phyloP scores from a whole-genome alignment of 495 filamentous ascomycete species.

The Annulohypoxylon moriforme region DNA sequence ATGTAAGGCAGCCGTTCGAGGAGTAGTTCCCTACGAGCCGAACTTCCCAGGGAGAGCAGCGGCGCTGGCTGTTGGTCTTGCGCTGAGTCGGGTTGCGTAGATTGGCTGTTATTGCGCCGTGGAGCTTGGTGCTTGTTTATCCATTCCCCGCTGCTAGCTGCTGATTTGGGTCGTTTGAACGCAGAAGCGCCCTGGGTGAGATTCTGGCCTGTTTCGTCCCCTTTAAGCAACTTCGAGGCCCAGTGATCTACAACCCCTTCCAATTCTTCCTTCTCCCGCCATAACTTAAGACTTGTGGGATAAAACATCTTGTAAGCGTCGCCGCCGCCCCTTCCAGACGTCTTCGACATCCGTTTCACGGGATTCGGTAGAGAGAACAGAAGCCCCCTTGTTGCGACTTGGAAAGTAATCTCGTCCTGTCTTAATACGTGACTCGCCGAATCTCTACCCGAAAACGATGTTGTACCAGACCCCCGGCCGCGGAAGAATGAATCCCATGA shows the following conservation, averaged over 20 bases:
- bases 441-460: conserved; percentile 55
- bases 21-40: conserved; percentile 77
- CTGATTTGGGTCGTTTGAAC: conserved; percentile 52
- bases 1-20: conserved; percentile 89
- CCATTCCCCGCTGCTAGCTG: conserved; percentile 51
- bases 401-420: conserved; percentile 92
- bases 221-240: conserved; percentile 65
- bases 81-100: conserved; percentile 24
- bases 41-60: conserved; percentile 64
- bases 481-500: conserved; percentile 67
- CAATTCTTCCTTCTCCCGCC: conserved; percentile 81
- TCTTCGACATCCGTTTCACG: conserved; percentile 72
- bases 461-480: conserved; percentile 55
- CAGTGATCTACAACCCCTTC: conserved; percentile 76
- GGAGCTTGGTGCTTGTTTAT: conserved; percentile 46
- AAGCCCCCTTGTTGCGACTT: conserved; percentile 84
- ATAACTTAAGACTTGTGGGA: conserved; percentile 79
- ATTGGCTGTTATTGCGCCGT: conserved; percentile 30
- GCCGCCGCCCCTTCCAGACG: conserved; percentile 54
- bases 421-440: conserved; percentile 77
- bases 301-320: conserved; percentile 89
- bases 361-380: conserved; percentile 85
- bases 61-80: conserved; percentile 44
- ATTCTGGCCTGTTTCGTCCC: conserved; percentile 51
- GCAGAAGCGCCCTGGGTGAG: conserved; percentile 55